These are phyloP conservation scores for Trypanosoma brucei DNA, from an alignment of 208 protist genomes.

Conservation along the genomic window DNA sequence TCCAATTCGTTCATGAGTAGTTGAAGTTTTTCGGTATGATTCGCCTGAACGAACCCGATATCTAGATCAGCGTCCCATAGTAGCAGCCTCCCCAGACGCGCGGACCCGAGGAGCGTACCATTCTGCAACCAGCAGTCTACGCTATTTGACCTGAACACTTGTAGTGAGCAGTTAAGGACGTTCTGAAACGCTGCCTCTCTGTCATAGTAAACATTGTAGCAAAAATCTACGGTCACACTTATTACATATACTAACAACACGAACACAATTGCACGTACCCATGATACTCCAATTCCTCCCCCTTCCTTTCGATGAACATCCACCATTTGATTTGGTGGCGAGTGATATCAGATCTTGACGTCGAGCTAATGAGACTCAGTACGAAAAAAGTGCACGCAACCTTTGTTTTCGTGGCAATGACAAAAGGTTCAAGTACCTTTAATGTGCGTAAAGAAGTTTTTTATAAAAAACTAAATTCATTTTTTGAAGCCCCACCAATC, in stretches of 20 bases:
- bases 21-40: not conserved
- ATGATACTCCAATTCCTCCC: slow-evolving; percentile 10
- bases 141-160: slow-evolving; percentile 30
- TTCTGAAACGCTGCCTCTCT: slow-evolving; percentile 52
- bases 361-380: not conserved
- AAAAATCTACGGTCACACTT: slow-evolving; percentile 64
- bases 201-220: slow-evolving; percentile 70
- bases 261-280: slow-evolving; percentile 40
- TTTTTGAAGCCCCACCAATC: no score
- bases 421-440: no score
- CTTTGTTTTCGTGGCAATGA: no score
- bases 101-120: slow-evolving; percentile 72
- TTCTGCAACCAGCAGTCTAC: slow-evolving; percentile 66
- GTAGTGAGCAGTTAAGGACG: slow-evolving; percentile 55
- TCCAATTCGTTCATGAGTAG: slow-evolving; percentile 32
- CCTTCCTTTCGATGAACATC: not conserved
- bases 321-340: not conserved
- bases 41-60: slow-evolving; percentile 33
- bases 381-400: no score
- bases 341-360: no score
- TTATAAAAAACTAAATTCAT: no score
- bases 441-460: no score
- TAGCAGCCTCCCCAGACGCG: slow-evolving; percentile 60
- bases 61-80: slow-evolving; percentile 86
- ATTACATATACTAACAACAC: slow-evolving; percentile 41